A percentile compares a stretch with the other conserved stretches of the same genome.
Evolutionary conservation across 768 basidiomycete species (phyloP).

Genomic region (Termitomyces sp.): DNA sequence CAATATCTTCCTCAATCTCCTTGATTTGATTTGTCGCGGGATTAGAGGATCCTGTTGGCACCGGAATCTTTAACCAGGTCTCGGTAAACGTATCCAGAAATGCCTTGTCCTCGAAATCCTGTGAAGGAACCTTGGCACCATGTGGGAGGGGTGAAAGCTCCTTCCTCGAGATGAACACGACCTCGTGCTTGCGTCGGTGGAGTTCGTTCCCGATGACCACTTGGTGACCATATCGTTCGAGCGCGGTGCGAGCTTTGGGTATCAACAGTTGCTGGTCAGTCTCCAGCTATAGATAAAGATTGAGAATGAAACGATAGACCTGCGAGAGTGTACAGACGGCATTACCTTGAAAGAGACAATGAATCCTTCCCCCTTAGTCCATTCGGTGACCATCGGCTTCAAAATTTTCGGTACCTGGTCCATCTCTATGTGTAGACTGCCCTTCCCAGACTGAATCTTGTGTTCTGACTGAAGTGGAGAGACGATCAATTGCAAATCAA

Average conservation of each 20-base stretch:
- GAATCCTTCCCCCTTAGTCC: conserved; percentile 79
- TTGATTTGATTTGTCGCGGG: conserved; percentile 37
- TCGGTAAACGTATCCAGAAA: conserved; percentile 38
- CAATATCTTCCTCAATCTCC: conserved; percentile 94
- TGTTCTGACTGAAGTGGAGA: conserved; percentile 72
- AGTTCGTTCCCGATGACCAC: conserved; percentile 96
- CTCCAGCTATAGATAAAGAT: conserved; percentile 64
- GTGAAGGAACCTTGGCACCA: conserved; percentile 5
- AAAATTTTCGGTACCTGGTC: conserved; percentile 98
- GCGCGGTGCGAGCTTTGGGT: conserved; percentile 85
- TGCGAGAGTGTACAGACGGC: background rate
- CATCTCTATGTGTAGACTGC: conserved; percentile 93
- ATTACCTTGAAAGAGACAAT: conserved; percentile 96
- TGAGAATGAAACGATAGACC: background rate
- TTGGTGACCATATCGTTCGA: conserved; percentile 95
- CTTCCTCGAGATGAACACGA: conserved; percentile 80
- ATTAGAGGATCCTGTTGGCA: conserved; percentile 27
- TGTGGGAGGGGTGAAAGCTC: conserved; percentile 16
- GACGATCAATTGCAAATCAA: background rate
- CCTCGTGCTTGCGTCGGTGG: conserved; percentile 86
- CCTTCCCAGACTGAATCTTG: conserved; percentile 97
- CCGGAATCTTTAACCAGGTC: conserved; percentile 63
- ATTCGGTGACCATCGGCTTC: conserved; percentile 90
- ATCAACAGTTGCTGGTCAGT: conserved; percentile 81
- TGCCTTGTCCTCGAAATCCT: conserved; percentile 1